These are phyloP conservation scores for Achlya hypogyna DNA, from an alignment of 352 stramenopile species.

Conservation along the genomic window DNA sequence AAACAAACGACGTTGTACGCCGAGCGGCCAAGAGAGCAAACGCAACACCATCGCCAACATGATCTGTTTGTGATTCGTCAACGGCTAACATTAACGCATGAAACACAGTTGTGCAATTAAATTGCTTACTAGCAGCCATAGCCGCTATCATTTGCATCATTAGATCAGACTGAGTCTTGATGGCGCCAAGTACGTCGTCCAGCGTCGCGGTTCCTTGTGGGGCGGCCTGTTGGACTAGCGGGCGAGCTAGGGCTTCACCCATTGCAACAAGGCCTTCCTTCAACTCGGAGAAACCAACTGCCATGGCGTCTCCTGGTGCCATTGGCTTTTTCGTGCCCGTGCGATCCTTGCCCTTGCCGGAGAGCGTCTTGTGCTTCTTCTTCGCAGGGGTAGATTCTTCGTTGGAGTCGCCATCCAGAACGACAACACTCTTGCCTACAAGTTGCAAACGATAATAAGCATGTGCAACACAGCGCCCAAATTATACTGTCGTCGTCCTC, in stretches of 20 bases:
- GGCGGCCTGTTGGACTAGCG: neutral
- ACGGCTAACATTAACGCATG: neutral
- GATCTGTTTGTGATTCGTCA: neutral
- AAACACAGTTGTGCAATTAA: neutral
- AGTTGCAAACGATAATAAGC: neutral
- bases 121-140: neutral
- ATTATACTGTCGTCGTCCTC: neutral
- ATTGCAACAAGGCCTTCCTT: conserved; percentile 5
- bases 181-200: neutral
- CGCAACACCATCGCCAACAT: neutral
- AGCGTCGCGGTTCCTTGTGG: neutral
- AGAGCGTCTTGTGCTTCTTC: neutral
- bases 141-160: neutral
- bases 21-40: neutral
- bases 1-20: neutral
- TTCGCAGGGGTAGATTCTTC: neutral
- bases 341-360: neutral
- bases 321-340: neutral
- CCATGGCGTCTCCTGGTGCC: neutral
- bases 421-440: neutral
- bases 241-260: neutral
- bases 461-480: neutral
- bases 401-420: neutral
- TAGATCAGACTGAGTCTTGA: neutral
- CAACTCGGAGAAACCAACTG: neutral